A percentile compares a stretch with the other conserved stretches of the same genome.
phyloP scores from a whole-genome alignment of 192 early-diverging fungal genomes.

The Backusella parvicylindrica region DNA sequence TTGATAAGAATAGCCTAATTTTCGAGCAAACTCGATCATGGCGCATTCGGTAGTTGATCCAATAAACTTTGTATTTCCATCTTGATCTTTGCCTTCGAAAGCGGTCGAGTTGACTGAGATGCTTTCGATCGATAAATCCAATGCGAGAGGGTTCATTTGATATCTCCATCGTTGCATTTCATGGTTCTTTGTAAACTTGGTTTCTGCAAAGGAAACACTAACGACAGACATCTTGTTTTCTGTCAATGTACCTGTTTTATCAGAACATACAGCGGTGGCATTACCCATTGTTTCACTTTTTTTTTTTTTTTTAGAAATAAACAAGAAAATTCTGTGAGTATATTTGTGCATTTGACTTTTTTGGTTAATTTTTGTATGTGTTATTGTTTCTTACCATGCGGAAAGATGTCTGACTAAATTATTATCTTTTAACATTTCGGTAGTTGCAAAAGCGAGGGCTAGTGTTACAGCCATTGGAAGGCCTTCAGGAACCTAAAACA shows the following conservation, averaged over 20 bases:
- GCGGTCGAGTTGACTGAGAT: constrained; percentile 77
- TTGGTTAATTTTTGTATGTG: neutral
- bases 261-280: constrained; percentile 79
- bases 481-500: constrained; percentile 61
- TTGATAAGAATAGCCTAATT: constrained; percentile 62
- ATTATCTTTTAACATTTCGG: constrained; percentile 80
- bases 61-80: constrained; percentile 56
- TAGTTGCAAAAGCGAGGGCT: constrained; percentile 79
- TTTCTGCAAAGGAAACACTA: constrained; percentile 8
- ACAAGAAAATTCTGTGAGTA: neutral
- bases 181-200: neutral
- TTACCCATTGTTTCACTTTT: constrained; percentile 78
- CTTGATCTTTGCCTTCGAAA: constrained; percentile 65
- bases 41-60: constrained; percentile 85
- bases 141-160: neutral
- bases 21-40: constrained; percentile 62
- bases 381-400: constrained; percentile 36
- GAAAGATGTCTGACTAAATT: constrained; percentile 80
- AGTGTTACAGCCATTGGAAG: constrained; percentile 88
- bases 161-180: constrained; percentile 1
- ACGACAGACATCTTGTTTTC: constrained; percentile 81
- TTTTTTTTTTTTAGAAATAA: neutral
- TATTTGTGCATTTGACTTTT: neutral
- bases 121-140: constrained; percentile 42
- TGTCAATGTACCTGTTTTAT: constrained; percentile 90